Conservation (phyloP, 2,329 filamentous ascomycete species). For the Botrytis fragariae region DNA sequence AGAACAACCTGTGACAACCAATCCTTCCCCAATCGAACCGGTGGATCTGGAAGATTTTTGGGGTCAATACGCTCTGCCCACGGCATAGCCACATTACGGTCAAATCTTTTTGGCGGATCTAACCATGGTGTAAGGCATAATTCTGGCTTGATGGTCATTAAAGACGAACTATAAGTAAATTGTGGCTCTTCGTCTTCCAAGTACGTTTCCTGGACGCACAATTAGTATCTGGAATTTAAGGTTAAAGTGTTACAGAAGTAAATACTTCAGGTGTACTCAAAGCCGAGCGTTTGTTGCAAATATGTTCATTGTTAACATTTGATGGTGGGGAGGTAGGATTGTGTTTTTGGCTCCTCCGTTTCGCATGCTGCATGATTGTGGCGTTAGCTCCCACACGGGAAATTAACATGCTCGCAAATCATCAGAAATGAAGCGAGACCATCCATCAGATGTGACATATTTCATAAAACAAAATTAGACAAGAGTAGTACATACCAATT, state of each 20-base stretch:
- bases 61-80: conserved; percentile 14
- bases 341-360: conserved; percentile 6
- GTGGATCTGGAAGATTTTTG: neutral
- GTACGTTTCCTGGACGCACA: conserved; percentile 1
- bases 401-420: conserved; percentile 6
- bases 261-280: neutral
- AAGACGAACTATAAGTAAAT: conserved; percentile 10
- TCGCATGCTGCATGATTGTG: conserved; percentile 14
- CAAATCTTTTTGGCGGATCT: conserved; percentile 18
- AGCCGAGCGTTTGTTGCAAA: neutral
- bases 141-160: conserved; percentile 14
- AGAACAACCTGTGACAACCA: conserved; percentile 20
- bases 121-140: conserved; percentile 18
- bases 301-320: conserved; percentile 4
- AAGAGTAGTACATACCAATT: conserved; percentile 7
- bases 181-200: conserved; percentile 8
- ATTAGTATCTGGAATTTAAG: neutral
- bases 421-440: neutral
- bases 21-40: conserved; percentile 3
- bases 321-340: neutral
- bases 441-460: neutral
- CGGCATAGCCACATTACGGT: conserved; percentile 15
- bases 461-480: neutral
- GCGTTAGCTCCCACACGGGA: conserved; percentile 16
- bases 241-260: neutral